phyloP scores from a whole-genome alignment of 2,329 filamentous ascomycete species.

The Fusarium luffae region DNA sequence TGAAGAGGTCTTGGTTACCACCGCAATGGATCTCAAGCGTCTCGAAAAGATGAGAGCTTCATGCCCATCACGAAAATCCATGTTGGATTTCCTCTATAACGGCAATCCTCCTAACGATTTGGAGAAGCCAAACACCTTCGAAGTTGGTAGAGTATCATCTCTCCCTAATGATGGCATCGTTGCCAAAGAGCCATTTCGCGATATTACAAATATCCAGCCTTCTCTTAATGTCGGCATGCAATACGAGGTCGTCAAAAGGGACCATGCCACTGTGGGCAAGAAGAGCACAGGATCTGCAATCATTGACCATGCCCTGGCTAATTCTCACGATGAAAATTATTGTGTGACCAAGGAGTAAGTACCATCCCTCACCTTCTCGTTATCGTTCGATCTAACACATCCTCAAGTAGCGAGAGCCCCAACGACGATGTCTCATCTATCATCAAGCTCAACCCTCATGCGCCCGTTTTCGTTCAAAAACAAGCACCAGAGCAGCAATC shows the following conservation, averaged over 20 bases:
- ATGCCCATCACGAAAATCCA: slow-evolving; percentile 1
- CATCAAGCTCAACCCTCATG: background rate
- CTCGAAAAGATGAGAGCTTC: slow-evolving; percentile 1
- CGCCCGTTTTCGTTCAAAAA: background rate
- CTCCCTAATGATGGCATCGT: background rate
- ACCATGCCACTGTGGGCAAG: background rate
- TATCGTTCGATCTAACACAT: background rate
- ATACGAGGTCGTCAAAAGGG: background rate
- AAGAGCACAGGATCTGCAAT: background rate
- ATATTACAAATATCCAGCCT: background rate
- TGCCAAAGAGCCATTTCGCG: background rate
- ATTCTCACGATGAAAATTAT: background rate
- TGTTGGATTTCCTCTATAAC: slow-evolving; percentile 9
- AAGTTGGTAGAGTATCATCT: background rate
- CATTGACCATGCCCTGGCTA: background rate
- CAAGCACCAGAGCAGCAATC: background rate
- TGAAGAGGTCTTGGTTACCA: background rate
- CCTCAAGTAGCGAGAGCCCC: background rate
- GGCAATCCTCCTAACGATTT: background rate
- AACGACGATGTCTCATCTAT: background rate
- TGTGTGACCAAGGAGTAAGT: background rate
- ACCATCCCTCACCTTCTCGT: background rate
- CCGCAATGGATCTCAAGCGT: slow-evolving; percentile 5
- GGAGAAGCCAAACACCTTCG: background rate
- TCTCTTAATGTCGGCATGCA: background rate